A percentile compares a stretch with the other conserved stretches of the same genome.
These are phyloP conservation scores for Ciborinia camelliae DNA, from an alignment of 2,329 filamentous ascomycete genomes.

Conservation along the genomic window DNA sequence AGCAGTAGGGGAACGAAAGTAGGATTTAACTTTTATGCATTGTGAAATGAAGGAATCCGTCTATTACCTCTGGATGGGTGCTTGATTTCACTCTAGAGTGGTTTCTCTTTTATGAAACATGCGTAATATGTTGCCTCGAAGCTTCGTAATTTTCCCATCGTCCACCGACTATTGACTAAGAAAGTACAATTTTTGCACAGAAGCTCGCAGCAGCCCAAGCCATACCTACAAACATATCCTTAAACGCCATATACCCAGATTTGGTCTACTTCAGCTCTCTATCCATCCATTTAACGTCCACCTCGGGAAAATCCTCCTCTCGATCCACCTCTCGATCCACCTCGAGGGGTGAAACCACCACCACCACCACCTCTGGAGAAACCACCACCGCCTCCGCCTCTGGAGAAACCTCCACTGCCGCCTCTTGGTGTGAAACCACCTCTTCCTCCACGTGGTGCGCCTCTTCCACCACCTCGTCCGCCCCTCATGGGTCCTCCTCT, in stretches of 20 bases:
- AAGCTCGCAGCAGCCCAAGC: slow-evolving; percentile 18
- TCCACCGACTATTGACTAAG: slow-evolving; percentile 11
- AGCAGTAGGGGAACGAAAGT: neutral
- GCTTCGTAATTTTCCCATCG: slow-evolving; percentile 5
- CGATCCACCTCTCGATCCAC: slow-evolving; percentile 30
- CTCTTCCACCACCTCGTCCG: slow-evolving; percentile 45
- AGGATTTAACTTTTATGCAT: neutral
- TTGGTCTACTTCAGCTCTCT: slow-evolving; percentile 9
- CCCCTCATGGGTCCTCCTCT: slow-evolving; percentile 45
- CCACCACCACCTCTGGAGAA: slow-evolving; percentile 38
- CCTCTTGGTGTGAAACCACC: slow-evolving; percentile 48
- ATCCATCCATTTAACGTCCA: slow-evolving; percentile 13
- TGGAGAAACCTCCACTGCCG: slow-evolving; percentile 41
- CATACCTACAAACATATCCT: slow-evolving; percentile 18
- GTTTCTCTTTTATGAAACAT: neutral
- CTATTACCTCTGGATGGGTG: neutral
- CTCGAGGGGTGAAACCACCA: slow-evolving; percentile 36
- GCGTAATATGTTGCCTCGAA: slow-evolving; percentile 13
- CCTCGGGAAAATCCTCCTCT: slow-evolving; percentile 38
- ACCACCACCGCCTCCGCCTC: slow-evolving; percentile 35
- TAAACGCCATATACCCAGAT: slow-evolving; percentile 21
- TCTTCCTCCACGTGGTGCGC: slow-evolving; percentile 46
- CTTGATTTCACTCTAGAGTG: neutral
- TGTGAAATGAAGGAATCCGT: neutral
- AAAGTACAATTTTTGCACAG: slow-evolving; percentile 20